These are phyloP conservation scores for Amborella trichopoda DNA, from an alignment of 164 flowering plant species.

Conservation along the genomic window DNA sequence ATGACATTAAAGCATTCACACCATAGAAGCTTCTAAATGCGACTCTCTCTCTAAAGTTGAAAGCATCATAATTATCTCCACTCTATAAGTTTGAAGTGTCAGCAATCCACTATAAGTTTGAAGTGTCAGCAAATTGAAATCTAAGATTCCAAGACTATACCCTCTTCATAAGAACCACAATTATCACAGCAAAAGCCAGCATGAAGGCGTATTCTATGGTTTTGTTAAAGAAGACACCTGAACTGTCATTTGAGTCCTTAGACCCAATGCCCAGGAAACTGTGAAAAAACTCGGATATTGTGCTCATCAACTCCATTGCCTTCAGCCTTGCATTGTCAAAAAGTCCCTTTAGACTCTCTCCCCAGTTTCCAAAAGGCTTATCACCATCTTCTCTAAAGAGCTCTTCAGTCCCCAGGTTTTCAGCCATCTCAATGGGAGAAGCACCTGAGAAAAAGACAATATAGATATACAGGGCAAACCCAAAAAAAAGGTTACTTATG, in stretches of 20 bases:
- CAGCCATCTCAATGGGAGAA: not conserved
- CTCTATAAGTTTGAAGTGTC: too few relatives aligned
- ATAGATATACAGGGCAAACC: not conserved
- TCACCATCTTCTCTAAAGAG: conserved; percentile 8
- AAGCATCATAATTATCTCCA: too few relatives aligned
- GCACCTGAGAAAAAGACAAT: conserved; percentile 2
- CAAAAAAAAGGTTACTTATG: not conserved
- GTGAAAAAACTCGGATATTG: conserved; percentile 23
- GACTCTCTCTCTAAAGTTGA: too few relatives aligned
- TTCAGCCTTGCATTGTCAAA: conserved; percentile 22
- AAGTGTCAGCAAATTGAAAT: conserved; percentile 11
- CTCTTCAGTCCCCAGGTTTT: conserved; percentile 1
- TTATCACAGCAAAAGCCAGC: conserved; percentile 29
- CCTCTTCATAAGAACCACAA: conserved; percentile 34
- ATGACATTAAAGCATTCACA: too few relatives aligned
- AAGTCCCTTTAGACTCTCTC: conserved; percentile 10
- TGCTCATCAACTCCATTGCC: conserved; percentile 33
- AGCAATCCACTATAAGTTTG: too few relatives aligned
- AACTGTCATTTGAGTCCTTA: conserved; percentile 12
- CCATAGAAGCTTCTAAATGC: too few relatives aligned
- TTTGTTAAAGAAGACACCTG: conserved; percentile 5
- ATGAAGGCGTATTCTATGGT: conserved; percentile 24
- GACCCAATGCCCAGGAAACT: conserved; percentile 22
- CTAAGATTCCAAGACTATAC: conserved; percentile 9
- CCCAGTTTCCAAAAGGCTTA: conserved; percentile 5